These are phyloP conservation scores for Termitomyces sp. DNA, from an alignment of 768 basidiomycete genomes.

Conservation along the genomic window DNA sequence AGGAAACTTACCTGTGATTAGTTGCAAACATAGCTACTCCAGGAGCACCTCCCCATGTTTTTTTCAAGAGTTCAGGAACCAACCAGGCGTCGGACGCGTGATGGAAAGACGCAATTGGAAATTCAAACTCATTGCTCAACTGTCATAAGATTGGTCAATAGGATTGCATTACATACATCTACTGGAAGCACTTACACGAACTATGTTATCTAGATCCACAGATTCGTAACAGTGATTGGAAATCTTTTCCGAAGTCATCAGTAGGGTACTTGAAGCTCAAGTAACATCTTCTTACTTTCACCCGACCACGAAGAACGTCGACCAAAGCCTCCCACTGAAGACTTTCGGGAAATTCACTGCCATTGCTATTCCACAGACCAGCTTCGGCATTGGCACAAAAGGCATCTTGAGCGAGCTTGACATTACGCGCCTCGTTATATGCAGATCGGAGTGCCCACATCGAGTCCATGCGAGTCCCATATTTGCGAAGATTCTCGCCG, in stretches of 20 bases:
- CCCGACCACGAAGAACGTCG: slow-evolving; percentile 80
- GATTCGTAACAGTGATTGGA: slow-evolving; percentile 68
- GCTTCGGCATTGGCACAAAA: slow-evolving; percentile 62
- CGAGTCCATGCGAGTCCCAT: slow-evolving; percentile 70
- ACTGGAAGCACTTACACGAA: slow-evolving; percentile 41
- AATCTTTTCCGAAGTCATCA: slow-evolving; percentile 30
- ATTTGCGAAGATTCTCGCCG: slow-evolving; percentile 42
- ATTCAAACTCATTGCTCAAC: slow-evolving; percentile 89
- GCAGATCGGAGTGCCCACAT: slow-evolving; percentile 78
- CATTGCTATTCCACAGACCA: slow-evolving; percentile 34
- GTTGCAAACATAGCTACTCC: slow-evolving; percentile 79
- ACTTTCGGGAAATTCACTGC: slow-evolving; percentile 57
- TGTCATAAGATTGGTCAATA: slow-evolving; percentile 20
- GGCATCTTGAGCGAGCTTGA: slow-evolving; percentile 64
- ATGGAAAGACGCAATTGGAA: slow-evolving; percentile 76
- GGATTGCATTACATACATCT: neutral
- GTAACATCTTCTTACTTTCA: slow-evolving; percentile 49
- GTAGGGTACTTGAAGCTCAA: slow-evolving; percentile 1
- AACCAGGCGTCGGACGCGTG: slow-evolving; percentile 89
- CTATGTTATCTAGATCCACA: slow-evolving; percentile 65
- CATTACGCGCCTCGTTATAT: slow-evolving; percentile 65
- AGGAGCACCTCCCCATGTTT: slow-evolving; percentile 61
- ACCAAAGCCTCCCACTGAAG: slow-evolving; percentile 72
- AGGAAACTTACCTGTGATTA: slow-evolving; percentile 45
- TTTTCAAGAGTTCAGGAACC: slow-evolving; percentile 77